Base-by-base conservation (phyloP, 2,329 filamentous ascomycete species). In the Blastomyces emzantsi region DNA sequence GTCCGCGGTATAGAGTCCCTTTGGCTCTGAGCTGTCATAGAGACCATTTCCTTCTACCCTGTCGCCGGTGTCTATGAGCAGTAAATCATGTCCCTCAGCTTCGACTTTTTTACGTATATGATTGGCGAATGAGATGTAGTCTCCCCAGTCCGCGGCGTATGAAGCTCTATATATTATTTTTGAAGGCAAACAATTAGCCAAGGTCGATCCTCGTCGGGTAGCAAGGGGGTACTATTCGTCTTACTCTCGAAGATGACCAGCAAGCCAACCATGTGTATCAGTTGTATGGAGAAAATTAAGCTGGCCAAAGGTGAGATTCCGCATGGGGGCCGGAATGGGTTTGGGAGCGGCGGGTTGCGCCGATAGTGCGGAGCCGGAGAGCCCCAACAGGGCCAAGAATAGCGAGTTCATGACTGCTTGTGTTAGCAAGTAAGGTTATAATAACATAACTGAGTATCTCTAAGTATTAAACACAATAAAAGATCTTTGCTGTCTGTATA, bases 261-360 rank as follows among this genome's bases (percentile, higher is more conserved):
- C 91, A 73, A 95, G 87, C 94, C 94, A 99, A 70, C 94, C 93
- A 77, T 97, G 94, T 4, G 90, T 94, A 74, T 97, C 90, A 51
- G 94, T 97, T 0, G 94, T 97, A 73, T 96, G 92, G n/a, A 99
- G 78, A 75, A 96, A 95, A 81, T 97, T 97, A 72, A 97, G 83
- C 74, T 96, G 88, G n/a, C 90, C 92, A 90, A 92, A 97, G 70
- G 86, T 84, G 62, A 99, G 82, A 69, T 91, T 84, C 71, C 93
- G 87, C 77, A 97, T 85, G 56, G 92, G 92, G 63, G 89, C 91
- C 64, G 86, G 83, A 65, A 93, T 83, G 8, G 94, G 90, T 51
- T 83, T 77, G n/a, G 87, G 87, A 62, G 93, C 90, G 63, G 85
- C 86, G 11, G 93, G 93, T 75, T 99, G 94, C 64, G 87, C 82